These are phyloP conservation scores for Atalantia buxifolia DNA, from an alignment of 345 rosid genomes.

Conservation along the genomic window DNA sequence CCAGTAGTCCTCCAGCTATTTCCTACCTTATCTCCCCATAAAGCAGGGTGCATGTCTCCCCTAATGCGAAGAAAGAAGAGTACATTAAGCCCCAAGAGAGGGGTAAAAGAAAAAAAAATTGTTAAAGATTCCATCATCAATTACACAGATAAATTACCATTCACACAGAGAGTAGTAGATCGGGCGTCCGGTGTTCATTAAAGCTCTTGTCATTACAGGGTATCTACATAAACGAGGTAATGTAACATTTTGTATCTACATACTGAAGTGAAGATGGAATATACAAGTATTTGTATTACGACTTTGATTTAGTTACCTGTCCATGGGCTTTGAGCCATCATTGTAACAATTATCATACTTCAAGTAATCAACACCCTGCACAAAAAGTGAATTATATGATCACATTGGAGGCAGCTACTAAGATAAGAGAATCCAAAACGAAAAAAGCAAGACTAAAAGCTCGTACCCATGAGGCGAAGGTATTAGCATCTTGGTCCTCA, in stretches of 20 bases:
- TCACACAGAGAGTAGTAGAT: slow-evolving; percentile 87
- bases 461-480: slow-evolving; percentile 84
- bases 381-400: neutral
- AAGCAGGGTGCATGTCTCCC: slow-evolving; percentile 94
- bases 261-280: neutral
- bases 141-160: slow-evolving; percentile 42
- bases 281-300: too few relatives aligned
- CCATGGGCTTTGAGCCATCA: slow-evolving; percentile 58
- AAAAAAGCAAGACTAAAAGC: neutral
- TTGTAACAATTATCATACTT: slow-evolving; percentile 87
- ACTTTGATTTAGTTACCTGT: slow-evolving; percentile 36
- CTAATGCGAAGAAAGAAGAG: slow-evolving; percentile 20
- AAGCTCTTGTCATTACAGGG: slow-evolving; percentile 80
- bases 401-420: neutral
- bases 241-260: neutral
- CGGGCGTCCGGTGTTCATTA: slow-evolving; percentile 66
- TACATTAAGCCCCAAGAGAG: neutral
- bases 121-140: neutral
- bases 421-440: neutral
- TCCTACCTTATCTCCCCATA: slow-evolving; percentile 73
- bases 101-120: neutral
- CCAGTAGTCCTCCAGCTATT: slow-evolving; percentile 96
- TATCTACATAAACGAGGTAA: slow-evolving; percentile 43
- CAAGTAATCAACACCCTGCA: slow-evolving; percentile 83
- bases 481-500: slow-evolving; percentile 87